These are phyloP conservation scores for Fusarium mangiferae DNA, from an alignment of 2,329 filamentous ascomycete species.

Conservation along the genomic window DNA sequence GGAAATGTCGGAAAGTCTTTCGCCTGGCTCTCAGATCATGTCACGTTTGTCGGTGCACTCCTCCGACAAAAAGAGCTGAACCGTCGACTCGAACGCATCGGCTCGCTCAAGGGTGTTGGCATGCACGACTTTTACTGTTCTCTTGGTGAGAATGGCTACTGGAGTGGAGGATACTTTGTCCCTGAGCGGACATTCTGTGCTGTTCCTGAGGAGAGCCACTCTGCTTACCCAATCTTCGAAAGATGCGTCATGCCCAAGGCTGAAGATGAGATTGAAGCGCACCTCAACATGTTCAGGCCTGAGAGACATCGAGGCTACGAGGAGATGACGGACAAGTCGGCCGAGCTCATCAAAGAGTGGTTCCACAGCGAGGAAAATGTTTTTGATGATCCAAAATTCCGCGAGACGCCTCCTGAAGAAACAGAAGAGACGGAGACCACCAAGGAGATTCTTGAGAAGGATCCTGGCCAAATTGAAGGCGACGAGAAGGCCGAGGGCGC, in stretches of 20 bases:
- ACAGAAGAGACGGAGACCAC: constrained; percentile 44
- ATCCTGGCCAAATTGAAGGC: constrained; percentile 27
- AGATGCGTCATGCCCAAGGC: constrained; percentile 71
- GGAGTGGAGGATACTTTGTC: constrained; percentile 68
- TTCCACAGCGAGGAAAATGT: constrained; percentile 58
- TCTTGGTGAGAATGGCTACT: constrained; percentile 76
- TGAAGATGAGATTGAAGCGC: constrained; percentile 77
- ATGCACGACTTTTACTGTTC: constrained; percentile 81
- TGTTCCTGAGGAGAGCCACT: constrained; percentile 64
- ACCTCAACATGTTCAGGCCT: constrained; percentile 73
- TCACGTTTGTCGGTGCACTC: constrained; percentile 86
- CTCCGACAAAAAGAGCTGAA: constrained; percentile 78
- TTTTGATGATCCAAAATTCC: constrained; percentile 59
- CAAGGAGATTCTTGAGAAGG: constrained; percentile 39
- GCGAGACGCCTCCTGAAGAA: constrained; percentile 52
- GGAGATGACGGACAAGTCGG: constrained; percentile 68
- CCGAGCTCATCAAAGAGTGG: constrained; percentile 68
- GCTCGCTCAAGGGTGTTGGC: constrained; percentile 70
- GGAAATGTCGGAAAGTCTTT: constrained; percentile 74
- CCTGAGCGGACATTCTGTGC: constrained; percentile 84
- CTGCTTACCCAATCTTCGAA: constrained; percentile 56
- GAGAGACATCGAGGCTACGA: constrained; percentile 72
- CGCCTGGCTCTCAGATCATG: constrained; percentile 81
- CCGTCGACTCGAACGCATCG: constrained; percentile 71
- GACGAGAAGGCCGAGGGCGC: not conserved